Percentiles rank a stretch among this genome's conserved stretches.
Evolutionary conservation across 1,139 yeast genomes (phyloP).

Genomic region (Geotrichum macrosporum): DNA sequence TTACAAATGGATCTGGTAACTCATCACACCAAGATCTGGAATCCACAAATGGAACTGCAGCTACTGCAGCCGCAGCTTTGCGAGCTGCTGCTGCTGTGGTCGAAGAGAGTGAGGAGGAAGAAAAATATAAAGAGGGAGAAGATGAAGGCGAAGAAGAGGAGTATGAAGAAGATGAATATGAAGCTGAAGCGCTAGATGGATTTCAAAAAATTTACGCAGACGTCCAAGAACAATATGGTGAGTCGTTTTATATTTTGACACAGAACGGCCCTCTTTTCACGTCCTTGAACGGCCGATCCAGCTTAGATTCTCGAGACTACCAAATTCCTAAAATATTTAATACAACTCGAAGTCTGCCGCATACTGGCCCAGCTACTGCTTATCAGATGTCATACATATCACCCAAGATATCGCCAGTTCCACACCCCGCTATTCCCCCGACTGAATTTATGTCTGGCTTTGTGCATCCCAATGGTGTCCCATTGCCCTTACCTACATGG

Average conservation of each 20-base stretch:
- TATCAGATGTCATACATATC: slow-evolving; percentile 52
- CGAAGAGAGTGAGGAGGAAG: slow-evolving; percentile 25
- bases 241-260: slow-evolving; percentile 51
- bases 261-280: slow-evolving; percentile 64
- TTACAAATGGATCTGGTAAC: slow-evolving; percentile 23
- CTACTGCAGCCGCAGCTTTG: slow-evolving; percentile 20
- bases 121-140: slow-evolving; percentile 13
- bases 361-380: slow-evolving; percentile 36
- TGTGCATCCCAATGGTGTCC: slow-evolving; percentile 83
- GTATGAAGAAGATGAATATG: slow-evolving; percentile 32
- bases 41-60: slow-evolving; percentile 15
- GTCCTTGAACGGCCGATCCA: slow-evolving; percentile 58
- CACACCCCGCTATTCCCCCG: slow-evolving; percentile 60
- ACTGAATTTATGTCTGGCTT: slow-evolving; percentile 66
- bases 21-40: slow-evolving; percentile 17
- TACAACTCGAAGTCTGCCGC: slow-evolving; percentile 57
- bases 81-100: slow-evolving; percentile 8
- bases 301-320: slow-evolving; percentile 62
- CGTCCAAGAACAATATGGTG: slow-evolving; percentile 58
- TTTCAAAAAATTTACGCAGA: slow-evolving; percentile 62
- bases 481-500: slow-evolving; percentile 81
- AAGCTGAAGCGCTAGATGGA: slow-evolving; percentile 48
- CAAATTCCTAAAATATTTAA: slow-evolving; percentile 56
- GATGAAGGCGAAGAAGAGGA: slow-evolving; percentile 21
- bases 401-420: slow-evolving; percentile 47